phyloP scores from a whole-genome alignment of 176 grass and related monocot genomes.

The Poa annua region DNA sequence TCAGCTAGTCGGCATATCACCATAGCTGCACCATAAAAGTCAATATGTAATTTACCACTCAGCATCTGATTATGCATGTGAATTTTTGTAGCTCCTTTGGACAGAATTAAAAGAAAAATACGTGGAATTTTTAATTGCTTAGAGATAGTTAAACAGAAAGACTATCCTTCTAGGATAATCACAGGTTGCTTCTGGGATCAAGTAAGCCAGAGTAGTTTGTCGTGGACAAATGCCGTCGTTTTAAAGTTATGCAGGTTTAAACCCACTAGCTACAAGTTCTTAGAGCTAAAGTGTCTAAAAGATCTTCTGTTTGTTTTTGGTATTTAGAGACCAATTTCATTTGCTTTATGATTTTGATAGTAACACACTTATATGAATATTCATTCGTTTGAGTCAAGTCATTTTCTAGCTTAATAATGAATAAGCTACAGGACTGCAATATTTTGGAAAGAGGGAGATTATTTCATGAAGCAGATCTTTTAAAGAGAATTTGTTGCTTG shows the following conservation, averaged over 20 bases:
- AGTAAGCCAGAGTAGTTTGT: no score
- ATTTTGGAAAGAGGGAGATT: background rate
- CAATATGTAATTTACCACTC: constrained; percentile 34
- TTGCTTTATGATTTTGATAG: background rate
- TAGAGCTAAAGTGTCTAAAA: background rate
- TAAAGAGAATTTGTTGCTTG: constrained; percentile 16
- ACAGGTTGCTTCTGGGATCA: background rate
- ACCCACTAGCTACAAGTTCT: background rate
- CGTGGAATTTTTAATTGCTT: background rate
- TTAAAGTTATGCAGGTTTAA: no score
- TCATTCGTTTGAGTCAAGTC: constrained; percentile 11
- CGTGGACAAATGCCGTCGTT: no score
- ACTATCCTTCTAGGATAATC: constrained; percentile 8
- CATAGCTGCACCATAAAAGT: constrained; percentile 17
- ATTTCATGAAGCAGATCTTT: constrained; percentile 1
- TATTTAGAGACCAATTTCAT: constrained; percentile 13
- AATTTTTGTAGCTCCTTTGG: background rate
- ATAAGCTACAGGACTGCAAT: background rate
- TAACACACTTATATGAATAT: background rate
- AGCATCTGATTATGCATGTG: background rate
- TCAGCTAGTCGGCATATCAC: background rate
- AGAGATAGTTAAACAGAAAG: constrained; percentile 22
- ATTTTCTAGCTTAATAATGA: constrained; percentile 16
- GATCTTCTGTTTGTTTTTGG: background rate
- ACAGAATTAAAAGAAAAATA: background rate